Evolutionary conservation across 768 basidiomycete genomes (phyloP).

Genomic region (Boletus speciosus): DNA sequence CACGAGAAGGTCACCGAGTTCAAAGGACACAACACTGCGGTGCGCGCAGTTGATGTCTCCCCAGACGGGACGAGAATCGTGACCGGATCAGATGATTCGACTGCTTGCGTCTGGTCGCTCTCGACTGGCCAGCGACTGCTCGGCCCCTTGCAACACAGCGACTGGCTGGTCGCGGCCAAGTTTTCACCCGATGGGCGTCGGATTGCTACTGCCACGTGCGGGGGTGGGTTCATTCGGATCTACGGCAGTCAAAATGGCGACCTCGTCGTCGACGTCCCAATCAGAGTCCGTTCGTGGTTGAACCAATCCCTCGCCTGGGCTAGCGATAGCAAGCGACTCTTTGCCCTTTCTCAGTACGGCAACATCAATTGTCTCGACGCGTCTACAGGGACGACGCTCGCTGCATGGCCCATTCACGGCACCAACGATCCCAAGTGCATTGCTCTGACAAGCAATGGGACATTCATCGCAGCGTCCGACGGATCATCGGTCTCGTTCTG

Average conservation of each 20-base stretch:
- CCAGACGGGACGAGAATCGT: constrained; percentile 1
- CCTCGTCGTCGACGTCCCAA: neutral
- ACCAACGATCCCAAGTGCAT: neutral
- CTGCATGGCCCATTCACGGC: neutral
- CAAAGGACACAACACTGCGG: neutral
- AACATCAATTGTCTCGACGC: neutral
- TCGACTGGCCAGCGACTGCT: neutral
- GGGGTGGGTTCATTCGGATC: neutral
- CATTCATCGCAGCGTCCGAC: neutral
- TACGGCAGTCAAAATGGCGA: neutral
- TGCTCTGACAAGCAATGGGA: neutral
- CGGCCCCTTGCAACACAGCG: neutral
- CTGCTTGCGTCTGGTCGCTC: neutral
- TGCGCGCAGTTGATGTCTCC: constrained; percentile 1
- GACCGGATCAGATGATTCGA: neutral
- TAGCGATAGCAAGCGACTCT: neutral
- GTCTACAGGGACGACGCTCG: neutral
- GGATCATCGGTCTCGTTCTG: constrained; percentile 3
- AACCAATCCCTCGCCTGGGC: constrained; percentile 1
- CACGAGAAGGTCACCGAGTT: neutral
- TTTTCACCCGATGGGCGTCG: neutral
- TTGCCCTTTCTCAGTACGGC: neutral
- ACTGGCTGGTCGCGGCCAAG: neutral
- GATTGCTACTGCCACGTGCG: constrained; percentile 1
- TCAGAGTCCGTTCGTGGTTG: neutral